A percentile compares a stretch with the other conserved stretches of the same genome.
phyloP scores from a whole-genome alignment of 2,329 filamentous ascomycete genomes.

The Talaromyces sp. region DNA sequence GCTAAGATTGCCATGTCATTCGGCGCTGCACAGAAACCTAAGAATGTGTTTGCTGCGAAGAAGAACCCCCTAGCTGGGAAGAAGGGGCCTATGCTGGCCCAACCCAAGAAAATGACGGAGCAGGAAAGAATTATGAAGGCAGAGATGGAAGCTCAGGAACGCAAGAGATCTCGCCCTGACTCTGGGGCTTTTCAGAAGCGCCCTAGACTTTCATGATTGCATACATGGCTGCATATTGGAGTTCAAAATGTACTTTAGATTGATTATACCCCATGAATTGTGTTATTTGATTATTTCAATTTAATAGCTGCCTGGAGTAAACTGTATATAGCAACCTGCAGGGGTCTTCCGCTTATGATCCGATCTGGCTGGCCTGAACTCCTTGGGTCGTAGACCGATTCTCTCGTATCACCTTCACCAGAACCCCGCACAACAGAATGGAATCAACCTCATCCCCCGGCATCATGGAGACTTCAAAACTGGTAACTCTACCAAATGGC shows the following conservation, averaged over 20 bases:
- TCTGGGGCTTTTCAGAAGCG: slow-evolving; percentile 37
- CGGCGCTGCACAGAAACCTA: slow-evolving; percentile 51
- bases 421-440: neutral
- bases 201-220: slow-evolving; percentile 30
- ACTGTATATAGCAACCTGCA: too few species aligned
- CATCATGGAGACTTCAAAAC: neutral
- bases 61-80: slow-evolving; percentile 74
- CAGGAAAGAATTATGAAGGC: slow-evolving; percentile 87
- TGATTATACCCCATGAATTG: too few species aligned
- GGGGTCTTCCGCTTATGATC: too few species aligned
- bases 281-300: too few species aligned
- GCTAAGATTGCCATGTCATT: slow-evolving; percentile 66
- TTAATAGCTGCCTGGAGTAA: too few species aligned
- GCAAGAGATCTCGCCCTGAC: slow-evolving; percentile 57
- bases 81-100: slow-evolving; percentile 61
- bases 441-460: neutral
- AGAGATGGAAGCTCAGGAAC: slow-evolving; percentile 64
- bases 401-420: neutral
- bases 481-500: slow-evolving; percentile 5
- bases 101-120: slow-evolving; percentile 83
- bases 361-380: too few species aligned
- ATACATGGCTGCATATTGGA: neutral
- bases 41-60: slow-evolving; percentile 69
- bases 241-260: too few species aligned
- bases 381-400: too few species aligned